A percentile compares a stretch with the other conserved stretches of the same genome.
These are phyloP conservation scores for Ophiostoma quercus DNA, from an alignment of 2,329 filamentous ascomycete genomes.

Conservation along the genomic window DNA sequence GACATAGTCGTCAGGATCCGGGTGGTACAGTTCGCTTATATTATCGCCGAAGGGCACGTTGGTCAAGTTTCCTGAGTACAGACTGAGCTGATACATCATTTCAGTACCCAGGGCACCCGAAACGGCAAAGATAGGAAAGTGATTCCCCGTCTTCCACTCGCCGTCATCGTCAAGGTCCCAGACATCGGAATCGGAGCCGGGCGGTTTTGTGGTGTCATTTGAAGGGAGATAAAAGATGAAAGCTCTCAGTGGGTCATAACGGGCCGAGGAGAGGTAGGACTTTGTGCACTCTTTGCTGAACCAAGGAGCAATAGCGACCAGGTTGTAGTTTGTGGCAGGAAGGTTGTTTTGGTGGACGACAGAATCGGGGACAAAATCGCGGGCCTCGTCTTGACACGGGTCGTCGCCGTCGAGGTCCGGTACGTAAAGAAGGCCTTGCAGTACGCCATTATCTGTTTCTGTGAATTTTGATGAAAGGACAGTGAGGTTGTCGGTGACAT, in stretches of 20 bases:
- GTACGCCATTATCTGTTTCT: conserved; percentile 52
- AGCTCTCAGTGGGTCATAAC: conserved; percentile 53
- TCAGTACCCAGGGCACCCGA: conserved; percentile 59
- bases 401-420: conserved; percentile 59
- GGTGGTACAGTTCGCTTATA: conserved; percentile 50
- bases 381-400: conserved; percentile 58
- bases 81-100: conserved; percentile 65
- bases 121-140: conserved; percentile 79
- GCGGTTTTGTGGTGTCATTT: conserved; percentile 55
- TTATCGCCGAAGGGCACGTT: conserved; percentile 53
- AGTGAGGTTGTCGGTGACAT: conserved; percentile 57
- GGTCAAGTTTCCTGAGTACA: conserved; percentile 72
- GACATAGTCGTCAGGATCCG: conserved; percentile 54
- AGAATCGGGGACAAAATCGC: conserved; percentile 65
- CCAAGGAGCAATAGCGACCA: conserved; percentile 85
- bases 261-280: conserved; percentile 63
- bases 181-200: conserved; percentile 54
- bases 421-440: conserved; percentile 79
- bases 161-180: conserved; percentile 69
- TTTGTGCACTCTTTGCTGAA: conserved; percentile 66
- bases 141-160: conserved; percentile 65
- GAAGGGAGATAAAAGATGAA: conserved; percentile 60
- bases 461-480: conserved; percentile 68
- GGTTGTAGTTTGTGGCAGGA: conserved; percentile 61
- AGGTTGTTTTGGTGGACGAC: conserved; percentile 69